phyloP scores from a whole-genome alignment of 2,329 filamentous ascomycete species.

The Rasamsonia emersonii region DNA sequence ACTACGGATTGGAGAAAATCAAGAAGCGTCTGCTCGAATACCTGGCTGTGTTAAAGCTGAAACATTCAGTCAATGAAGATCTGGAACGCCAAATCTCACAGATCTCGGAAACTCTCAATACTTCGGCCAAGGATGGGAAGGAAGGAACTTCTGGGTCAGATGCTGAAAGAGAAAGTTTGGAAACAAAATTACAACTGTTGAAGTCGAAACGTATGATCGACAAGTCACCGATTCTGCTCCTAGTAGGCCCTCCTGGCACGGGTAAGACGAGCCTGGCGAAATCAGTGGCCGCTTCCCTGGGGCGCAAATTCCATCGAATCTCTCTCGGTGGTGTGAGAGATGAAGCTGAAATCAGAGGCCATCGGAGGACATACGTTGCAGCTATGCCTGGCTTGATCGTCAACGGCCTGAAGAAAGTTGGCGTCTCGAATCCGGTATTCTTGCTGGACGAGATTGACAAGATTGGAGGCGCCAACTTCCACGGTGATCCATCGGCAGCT shows the following conservation, averaged over 20 bases:
- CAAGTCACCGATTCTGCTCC: conserved; percentile 88
- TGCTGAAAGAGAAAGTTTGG: conserved; percentile 35
- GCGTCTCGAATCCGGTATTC: conserved; percentile 90
- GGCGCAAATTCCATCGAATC: conserved; percentile 93
- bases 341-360: conserved; percentile 92
- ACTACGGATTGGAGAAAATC: conserved; percentile 92
- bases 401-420: conserved; percentile 88
- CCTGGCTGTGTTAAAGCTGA: conserved; percentile 87
- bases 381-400: conserved; percentile 98
- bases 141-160: conserved; percentile 45
- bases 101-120: conserved; percentile 40
- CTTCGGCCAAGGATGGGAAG: conserved; percentile 43
- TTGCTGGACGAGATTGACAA: conserved; percentile 98
- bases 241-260: conserved; percentile 87
- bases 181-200: conserved; percentile 64
- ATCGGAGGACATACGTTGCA: conserved; percentile 90
- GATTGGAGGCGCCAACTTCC: conserved; percentile 79
- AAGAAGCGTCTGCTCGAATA: conserved; percentile 96
- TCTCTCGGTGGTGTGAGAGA: conserved; percentile 92
- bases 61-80: conserved; percentile 79
- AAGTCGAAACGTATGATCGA: conserved; percentile 80
- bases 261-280: conserved; percentile 94
- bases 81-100: conserved; percentile 66
- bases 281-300: conserved; percentile 83
- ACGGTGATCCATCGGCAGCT: conserved; percentile 90